Conservation (phyloP, 2,329 filamentous ascomycete genomes). For the Cercospora beticola region DNA sequence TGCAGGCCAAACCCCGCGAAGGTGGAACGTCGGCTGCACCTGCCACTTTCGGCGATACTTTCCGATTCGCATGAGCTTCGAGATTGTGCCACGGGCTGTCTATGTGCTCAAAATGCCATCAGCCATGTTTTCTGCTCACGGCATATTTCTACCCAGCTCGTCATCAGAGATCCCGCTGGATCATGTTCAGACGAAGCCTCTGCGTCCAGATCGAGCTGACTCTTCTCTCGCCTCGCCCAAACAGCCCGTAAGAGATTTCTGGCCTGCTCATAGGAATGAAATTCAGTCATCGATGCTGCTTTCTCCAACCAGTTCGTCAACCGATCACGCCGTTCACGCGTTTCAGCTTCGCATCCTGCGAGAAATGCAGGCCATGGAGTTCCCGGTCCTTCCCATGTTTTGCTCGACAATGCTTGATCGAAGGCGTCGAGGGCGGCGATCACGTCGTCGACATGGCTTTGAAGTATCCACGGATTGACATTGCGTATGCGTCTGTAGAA, state of each 20-base stretch:
- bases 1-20: neutral
- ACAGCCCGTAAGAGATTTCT: constrained; percentile 5
- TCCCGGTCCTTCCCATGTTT: constrained; percentile 31
- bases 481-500: constrained; percentile 46
- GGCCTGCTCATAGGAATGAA: constrained; percentile 8
- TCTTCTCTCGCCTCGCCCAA: constrained; percentile 8
- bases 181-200: neutral
- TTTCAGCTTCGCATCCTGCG: constrained; percentile 43
- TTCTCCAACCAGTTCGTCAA: constrained; percentile 9
- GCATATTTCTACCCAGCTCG: constrained; percentile 12
- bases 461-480: constrained; percentile 42
- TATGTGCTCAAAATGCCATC: constrained; percentile 13
- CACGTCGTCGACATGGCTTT: constrained; percentile 41
- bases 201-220: neutral
- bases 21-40: neutral
- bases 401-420: constrained; percentile 26
- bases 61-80: neutral
- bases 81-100: neutral
- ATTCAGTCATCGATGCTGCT: constrained; percentile 3
- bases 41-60: neutral
- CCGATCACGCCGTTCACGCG: neutral
- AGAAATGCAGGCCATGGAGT: constrained; percentile 45
- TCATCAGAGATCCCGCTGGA: neutral
- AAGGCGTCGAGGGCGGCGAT: constrained; percentile 38
- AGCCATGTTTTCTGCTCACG: constrained; percentile 14